These are phyloP conservation scores for Wickerhamomyces ciferrii DNA, from an alignment of 805 yeast species.

Conservation along the genomic window DNA sequence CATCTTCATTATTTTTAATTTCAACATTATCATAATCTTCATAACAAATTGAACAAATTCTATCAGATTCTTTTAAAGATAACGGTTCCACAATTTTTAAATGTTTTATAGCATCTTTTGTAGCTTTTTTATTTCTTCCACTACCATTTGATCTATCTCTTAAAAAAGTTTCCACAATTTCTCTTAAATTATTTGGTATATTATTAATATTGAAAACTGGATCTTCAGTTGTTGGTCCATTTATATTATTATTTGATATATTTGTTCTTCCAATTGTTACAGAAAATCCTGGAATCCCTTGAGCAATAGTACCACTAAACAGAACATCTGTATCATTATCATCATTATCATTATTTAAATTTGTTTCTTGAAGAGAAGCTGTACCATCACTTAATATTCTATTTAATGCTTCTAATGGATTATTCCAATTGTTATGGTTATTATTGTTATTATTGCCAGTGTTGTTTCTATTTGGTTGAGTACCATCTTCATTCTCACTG, in stretches of 20 bases:
- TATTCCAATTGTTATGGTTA: not conserved
- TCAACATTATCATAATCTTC: constrained; percentile 10
- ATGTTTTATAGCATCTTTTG: constrained; percentile 16
- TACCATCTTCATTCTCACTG: not conserved
- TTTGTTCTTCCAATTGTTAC: constrained; percentile 15
- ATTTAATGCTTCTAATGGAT: not conserved
- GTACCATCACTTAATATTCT: not conserved
- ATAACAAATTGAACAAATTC: constrained; percentile 16
- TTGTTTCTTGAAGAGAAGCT: not conserved
- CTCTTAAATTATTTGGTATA: constrained; percentile 10
- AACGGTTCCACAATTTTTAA: constrained; percentile 7
- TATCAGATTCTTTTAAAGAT: constrained; percentile 6
- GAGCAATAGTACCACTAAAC: constrained; percentile 14
- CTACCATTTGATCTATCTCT: not conserved
- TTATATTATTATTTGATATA: constrained; percentile 4
- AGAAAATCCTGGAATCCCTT: constrained; percentile 11
- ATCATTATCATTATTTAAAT: not conserved
- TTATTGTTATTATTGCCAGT: not conserved
- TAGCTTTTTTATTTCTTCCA: constrained; percentile 11
- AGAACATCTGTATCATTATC: constrained; percentile 9
- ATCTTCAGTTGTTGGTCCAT: constrained; percentile 8
- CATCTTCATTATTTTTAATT: not conserved
- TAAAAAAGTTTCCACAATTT: constrained; percentile 7
- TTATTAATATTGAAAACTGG: constrained; percentile 12
- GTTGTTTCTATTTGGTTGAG: not conserved